Conservation (phyloP, 495 filamentous ascomycete species). For the Penicillium pancosmium region DNA sequence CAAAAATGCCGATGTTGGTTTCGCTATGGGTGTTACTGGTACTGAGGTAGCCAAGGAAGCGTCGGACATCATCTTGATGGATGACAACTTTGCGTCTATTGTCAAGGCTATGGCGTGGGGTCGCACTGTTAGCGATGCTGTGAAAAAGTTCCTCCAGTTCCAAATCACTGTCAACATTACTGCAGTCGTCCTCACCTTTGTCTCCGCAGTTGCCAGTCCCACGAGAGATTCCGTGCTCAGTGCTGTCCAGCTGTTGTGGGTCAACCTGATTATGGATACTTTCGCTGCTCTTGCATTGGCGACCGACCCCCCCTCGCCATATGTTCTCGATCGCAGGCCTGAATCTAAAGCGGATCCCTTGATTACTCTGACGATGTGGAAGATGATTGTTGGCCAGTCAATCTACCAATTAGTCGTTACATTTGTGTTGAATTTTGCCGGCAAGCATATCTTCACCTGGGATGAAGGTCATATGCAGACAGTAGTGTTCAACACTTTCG, state of each 20-base stretch:
- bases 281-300: slow-evolving; percentile 91
- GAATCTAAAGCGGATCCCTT: slow-evolving; percentile 76
- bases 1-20: slow-evolving; percentile 85
- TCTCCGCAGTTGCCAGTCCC: slow-evolving; percentile 70
- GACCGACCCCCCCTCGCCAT: slow-evolving; percentile 75
- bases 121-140: slow-evolving; percentile 83
- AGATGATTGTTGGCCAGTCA: slow-evolving; percentile 88
- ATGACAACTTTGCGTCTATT: slow-evolving; percentile 91
- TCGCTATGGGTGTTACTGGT: slow-evolving; percentile 89
- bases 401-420: slow-evolving; percentile 84
- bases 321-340: slow-evolving; percentile 72
- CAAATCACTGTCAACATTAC: slow-evolving; percentile 93
- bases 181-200: slow-evolving; percentile 80
- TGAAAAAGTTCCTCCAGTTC: slow-evolving; percentile 92
- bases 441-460: slow-evolving; percentile 64
- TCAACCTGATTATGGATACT: slow-evolving; percentile 95
- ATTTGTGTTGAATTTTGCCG: slow-evolving; percentile 76
- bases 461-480: slow-evolving; percentile 53
- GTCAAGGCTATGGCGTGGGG: slow-evolving; percentile 89
- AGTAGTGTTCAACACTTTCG: slow-evolving; percentile 87
- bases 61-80: slow-evolving; percentile 91
- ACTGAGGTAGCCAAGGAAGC: slow-evolving; percentile 94
- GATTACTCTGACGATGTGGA: slow-evolving; percentile 85
- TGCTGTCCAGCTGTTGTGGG: slow-evolving; percentile 86
- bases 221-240: slow-evolving; percentile 75